These are phyloP conservation scores for Coriolopsis trogii DNA, from an alignment of 1,284 basidiomycete species.

Conservation along the genomic window DNA sequence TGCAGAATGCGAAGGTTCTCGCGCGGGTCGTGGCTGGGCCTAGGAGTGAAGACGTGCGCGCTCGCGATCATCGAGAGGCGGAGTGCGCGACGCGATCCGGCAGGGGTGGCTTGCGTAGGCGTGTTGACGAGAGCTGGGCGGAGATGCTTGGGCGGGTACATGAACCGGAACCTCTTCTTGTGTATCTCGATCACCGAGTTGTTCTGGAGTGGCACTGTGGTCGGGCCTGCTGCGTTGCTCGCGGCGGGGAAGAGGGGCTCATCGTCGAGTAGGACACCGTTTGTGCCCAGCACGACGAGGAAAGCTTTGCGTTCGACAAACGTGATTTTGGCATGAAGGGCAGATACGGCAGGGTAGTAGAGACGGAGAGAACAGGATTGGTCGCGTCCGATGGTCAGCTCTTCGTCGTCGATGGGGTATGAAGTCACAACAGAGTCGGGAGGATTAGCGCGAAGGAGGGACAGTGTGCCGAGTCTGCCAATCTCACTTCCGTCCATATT, in stretches of 20 bases:
- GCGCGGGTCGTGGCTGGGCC: slow-evolving; percentile 56
- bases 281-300: slow-evolving; percentile 58
- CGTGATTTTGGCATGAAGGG: slow-evolving; percentile 66
- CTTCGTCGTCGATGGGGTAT: slow-evolving; percentile 70
- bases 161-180: slow-evolving; percentile 67
- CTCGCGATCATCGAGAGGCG: slow-evolving; percentile 76
- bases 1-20: slow-evolving; percentile 66
- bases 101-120: slow-evolving; percentile 35
- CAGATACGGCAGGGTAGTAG: slow-evolving; percentile 64
- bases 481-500: slow-evolving; percentile 54
- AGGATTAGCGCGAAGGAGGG: slow-evolving; percentile 55
- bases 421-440: slow-evolving; percentile 52
- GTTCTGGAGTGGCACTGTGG: slow-evolving; percentile 63
- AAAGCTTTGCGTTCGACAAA: slow-evolving; percentile 70
- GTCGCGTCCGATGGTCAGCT: slow-evolving; percentile 68
- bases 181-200: slow-evolving; percentile 68
- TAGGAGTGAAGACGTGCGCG: slow-evolving; percentile 70
- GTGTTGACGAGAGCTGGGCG: slow-evolving; percentile 56
- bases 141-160: slow-evolving; percentile 74
- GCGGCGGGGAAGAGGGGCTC: slow-evolving; percentile 55
- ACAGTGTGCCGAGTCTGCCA: slow-evolving; percentile 62
- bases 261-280: slow-evolving; percentile 62
- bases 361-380: slow-evolving; percentile 63
- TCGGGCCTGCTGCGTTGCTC: slow-evolving; percentile 38
- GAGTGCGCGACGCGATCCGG: slow-evolving; percentile 42